Percentiles rank a stretch among this genome's conserved stretches.
These are phyloP conservation scores for Solanum hybrid DNA, from an alignment of 305 asterid genomes.

Conservation along the genomic window DNA sequence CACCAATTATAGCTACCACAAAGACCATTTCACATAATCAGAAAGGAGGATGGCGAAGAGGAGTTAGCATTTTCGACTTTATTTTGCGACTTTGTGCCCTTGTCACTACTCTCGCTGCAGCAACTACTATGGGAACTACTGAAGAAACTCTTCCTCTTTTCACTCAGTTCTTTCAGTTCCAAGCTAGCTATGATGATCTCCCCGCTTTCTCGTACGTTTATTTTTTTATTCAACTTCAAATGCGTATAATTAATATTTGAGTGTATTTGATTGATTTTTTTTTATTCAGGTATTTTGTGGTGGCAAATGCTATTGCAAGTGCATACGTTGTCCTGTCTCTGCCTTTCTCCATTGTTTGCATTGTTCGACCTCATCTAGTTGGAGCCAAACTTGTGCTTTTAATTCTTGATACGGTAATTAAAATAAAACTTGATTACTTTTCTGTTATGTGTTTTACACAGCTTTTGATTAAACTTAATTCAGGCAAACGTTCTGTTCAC, in stretches of 20 bases:
- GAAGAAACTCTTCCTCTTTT: constrained; percentile 74
- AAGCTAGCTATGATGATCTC: constrained; percentile 75
- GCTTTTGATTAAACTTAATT: too few relatives aligned
- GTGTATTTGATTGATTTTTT: not conserved
- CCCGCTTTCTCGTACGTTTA: constrained; percentile 55
- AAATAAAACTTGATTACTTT: not conserved
- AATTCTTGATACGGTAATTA: constrained; percentile 54
- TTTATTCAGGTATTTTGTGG: constrained; percentile 44
- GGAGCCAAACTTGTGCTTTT: constrained; percentile 52
- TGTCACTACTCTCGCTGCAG: constrained; percentile 47
- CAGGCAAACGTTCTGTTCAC: too few relatives aligned
- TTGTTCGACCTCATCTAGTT: constrained; percentile 51
- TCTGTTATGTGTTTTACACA: accelerated
- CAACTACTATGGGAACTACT: constrained; percentile 68
- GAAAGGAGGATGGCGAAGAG: constrained; percentile 37
- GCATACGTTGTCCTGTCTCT: constrained; percentile 66
- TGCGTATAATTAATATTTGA: not conserved
- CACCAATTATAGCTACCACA: constrained; percentile 19
- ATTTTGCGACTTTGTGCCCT: constrained; percentile 50
- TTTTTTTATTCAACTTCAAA: not conserved
- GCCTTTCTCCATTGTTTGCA: constrained; percentile 69
- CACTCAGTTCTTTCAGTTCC: constrained; percentile 66
- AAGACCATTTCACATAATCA: constrained; percentile 17
- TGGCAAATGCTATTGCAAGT: constrained; percentile 63
- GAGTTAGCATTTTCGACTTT: constrained; percentile 56